phyloP scores from a whole-genome alignment of 345 rosid species.

The Gossypium anomalum region DNA sequence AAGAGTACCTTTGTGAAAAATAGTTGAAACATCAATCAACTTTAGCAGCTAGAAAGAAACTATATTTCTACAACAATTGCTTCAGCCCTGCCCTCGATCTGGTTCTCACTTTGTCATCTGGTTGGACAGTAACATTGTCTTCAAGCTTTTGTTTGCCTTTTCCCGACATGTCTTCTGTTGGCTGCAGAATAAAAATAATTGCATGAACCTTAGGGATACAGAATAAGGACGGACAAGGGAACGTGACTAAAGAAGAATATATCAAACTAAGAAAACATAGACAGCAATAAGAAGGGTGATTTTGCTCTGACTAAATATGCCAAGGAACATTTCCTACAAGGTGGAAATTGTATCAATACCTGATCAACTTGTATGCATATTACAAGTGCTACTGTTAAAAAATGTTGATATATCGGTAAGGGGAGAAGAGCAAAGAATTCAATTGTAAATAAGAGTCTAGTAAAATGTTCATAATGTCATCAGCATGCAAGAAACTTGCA shows the following conservation, averaged over 20 bases:
- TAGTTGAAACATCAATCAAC: background rate
- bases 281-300: background rate
- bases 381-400: background rate
- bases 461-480: background rate
- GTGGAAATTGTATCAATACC: background rate
- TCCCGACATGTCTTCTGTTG: conserved; percentile 6
- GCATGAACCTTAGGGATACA: background rate
- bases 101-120: conserved; percentile 13
- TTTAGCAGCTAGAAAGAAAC: background rate
- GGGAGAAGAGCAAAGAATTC: background rate
- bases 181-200: conserved; percentile 11
- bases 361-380: background rate
- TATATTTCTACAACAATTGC: conserved; percentile 20
- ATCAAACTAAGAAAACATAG: background rate
- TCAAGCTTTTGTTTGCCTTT: background rate
- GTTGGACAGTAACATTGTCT: conserved; percentile 12
- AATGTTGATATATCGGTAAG: background rate
- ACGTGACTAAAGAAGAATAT: background rate
- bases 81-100: conserved; percentile 28
- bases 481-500: background rate
- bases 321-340: background rate
- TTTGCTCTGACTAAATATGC: background rate
- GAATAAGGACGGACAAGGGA: background rate
- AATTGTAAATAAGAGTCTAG: background rate
- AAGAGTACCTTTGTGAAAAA: conserved; percentile 8